phyloP scores from a whole-genome alignment of 495 filamentous ascomycete species.

The Aspergillus funiculosus region DNA sequence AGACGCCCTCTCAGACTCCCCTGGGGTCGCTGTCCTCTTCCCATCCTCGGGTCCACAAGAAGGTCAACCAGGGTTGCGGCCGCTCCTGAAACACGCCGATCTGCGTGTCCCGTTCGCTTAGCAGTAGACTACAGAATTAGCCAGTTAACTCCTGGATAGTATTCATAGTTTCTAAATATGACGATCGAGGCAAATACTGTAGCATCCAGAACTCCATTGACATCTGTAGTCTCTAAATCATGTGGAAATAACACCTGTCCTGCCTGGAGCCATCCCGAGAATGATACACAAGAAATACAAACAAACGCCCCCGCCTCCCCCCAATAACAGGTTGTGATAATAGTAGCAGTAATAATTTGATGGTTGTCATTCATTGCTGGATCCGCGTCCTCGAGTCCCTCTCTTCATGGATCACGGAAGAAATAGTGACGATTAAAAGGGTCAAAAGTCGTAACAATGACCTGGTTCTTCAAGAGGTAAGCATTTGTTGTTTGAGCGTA shows the following conservation, averaged over 20 bases:
- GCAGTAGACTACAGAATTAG: too few species aligned
- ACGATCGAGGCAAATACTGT: too few species aligned
- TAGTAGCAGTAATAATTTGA: neutral
- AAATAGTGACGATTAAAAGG: neutral
- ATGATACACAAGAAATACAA: constrained; percentile 1
- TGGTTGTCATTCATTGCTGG: neutral
- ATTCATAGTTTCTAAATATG: too few species aligned
- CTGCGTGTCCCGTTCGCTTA: too few species aligned
- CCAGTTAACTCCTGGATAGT: too few species aligned
- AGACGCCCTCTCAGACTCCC: too few species aligned
- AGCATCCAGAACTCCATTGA: constrained; percentile 6
- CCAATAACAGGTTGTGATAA: too few species aligned
- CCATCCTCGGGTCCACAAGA: too few species aligned
- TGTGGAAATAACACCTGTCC: constrained; percentile 1
- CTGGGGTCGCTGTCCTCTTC: too few species aligned
- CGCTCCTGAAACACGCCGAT: too few species aligned
- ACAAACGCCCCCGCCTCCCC: constrained; percentile 4
- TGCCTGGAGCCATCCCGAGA: constrained; percentile 1
- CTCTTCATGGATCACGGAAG: neutral
- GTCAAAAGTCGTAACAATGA: constrained; percentile 2
- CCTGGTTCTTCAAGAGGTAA: too few species aligned
- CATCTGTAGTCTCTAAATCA: constrained; percentile 3
- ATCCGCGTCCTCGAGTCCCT: neutral
- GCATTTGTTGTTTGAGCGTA: neutral
- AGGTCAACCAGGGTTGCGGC: too few species aligned